These are phyloP conservation scores for Gilbertella persicaria DNA, from an alignment of 371 early-diverging fungal species.

Conservation along the genomic window DNA sequence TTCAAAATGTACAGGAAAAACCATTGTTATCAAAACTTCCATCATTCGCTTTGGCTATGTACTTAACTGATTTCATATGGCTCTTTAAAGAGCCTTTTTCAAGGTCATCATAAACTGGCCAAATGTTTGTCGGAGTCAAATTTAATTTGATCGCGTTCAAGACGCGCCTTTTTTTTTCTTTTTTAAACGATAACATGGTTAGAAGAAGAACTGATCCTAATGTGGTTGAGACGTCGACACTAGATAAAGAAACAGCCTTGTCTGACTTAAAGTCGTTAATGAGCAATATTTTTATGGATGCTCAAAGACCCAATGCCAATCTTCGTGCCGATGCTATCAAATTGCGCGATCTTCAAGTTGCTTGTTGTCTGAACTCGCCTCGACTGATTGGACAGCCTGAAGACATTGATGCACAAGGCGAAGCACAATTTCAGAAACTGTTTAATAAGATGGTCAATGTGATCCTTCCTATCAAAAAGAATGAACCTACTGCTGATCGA, in stretches of 20 bases:
- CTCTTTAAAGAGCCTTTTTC: too few species aligned
- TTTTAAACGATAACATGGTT: too few species aligned
- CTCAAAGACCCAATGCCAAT: conserved; percentile 66
- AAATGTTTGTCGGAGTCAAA: too few species aligned
- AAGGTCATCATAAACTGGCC: too few species aligned
- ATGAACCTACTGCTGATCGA: conserved; percentile 73
- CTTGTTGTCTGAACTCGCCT: conserved; percentile 51
- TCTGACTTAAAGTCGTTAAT: conserved; percentile 46
- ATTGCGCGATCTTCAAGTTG: conserved; percentile 75
- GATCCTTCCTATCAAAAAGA: conserved; percentile 70
- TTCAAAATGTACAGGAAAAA: too few species aligned
- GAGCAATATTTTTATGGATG: conserved; percentile 77
- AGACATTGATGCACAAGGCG: conserved; percentile 53
- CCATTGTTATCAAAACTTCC: too few species aligned
- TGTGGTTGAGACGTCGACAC: conserved; percentile 4
- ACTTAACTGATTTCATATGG: too few species aligned
- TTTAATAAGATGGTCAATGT: conserved; percentile 75
- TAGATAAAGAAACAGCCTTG: conserved; percentile 22
- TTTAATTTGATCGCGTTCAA: too few species aligned
- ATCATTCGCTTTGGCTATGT: too few species aligned
- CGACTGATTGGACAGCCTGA: conserved; percentile 45
- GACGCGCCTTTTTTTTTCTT: too few species aligned
- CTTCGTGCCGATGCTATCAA: conserved; percentile 74
- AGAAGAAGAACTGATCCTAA: conserved; percentile 4
- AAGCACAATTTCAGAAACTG: conserved; percentile 65